Base-by-base conservation (phyloP, 2,329 filamentous ascomycete genomes). In the Aspergillus transmontanensis region DNA sequence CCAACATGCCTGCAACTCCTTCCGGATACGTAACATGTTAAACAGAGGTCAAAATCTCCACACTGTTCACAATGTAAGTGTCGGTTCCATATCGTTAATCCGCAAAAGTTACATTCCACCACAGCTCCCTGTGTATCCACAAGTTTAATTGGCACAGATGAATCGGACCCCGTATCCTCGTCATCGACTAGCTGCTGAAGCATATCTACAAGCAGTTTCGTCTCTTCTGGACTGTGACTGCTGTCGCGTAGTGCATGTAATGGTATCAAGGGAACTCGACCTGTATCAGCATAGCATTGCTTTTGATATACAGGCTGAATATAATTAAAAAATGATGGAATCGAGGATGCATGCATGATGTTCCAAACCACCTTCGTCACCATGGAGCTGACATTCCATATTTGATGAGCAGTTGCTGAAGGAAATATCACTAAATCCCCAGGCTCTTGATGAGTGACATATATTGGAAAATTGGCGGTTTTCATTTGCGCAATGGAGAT, bases 351-450 rank as follows among this genome's bases (percentile, higher is more conserved):
- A 67, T 77, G 76, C 56, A 78, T 70, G 26, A 76, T 75, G 58
- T 77, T 77, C 76, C 76, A 77, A 34, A 77, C 76, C 19, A 77
- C 66, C 59, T 77, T 77, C 19, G 75, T 76, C 14, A 75, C 75
- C 58, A 77, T 65, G 2, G 69, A 65, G 39, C 71, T 72, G 21
- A 75, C 68, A 62, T 78, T 77, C 75, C 75, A 77, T 46, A 78
- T 69, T 59, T 78, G 76, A 61, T 78, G 75, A 12, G 75, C 72
- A 53, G 76, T 76, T 23, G 73, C 72, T n/a, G 75, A 72, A 48
- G 75, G 76, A 57, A 77, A 76, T 12, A 77, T 70, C 6, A 77
- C 73, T 23, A 78, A 65, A 59, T 78, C 76, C 11, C 75, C 75
- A 10, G 72, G 70, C 51, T 69, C 64, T 58, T 77, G 76, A 43